Evolutionary conservation across 78 protist species (phyloP).

Genomic region (Chrysochromulina tobinii): DNA sequence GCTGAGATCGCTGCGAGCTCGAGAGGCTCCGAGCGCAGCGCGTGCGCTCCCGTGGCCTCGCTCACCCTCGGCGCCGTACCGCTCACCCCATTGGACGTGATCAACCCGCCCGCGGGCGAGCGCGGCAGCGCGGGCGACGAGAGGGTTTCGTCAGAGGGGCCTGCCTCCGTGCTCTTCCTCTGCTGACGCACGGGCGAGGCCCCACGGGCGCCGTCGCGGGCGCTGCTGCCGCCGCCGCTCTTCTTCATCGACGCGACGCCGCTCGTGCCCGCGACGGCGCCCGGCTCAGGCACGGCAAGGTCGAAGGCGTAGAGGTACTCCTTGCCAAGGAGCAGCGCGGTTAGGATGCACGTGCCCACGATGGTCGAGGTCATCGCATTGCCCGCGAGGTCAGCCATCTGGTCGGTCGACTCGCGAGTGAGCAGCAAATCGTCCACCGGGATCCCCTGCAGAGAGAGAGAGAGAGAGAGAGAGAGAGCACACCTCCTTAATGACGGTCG

Average conservation of each 20-base stretch:
- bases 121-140: too few species aligned
- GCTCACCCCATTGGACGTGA: neutral
- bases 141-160: too few species aligned
- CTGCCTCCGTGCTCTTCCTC: too few species aligned
- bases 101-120: neutral
- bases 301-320: neutral
- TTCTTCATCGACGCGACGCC: too few species aligned
- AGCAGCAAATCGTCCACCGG: conserved; percentile 46
- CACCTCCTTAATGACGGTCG: too few species aligned
- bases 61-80: neutral
- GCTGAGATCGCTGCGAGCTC: neutral
- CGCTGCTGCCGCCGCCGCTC: too few species aligned
- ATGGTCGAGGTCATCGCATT: conserved; percentile 57
- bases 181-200: too few species aligned
- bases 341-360: conserved; percentile 46
- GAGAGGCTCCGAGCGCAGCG: neutral
- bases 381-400: conserved; percentile 47
- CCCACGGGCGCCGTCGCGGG: too few species aligned
- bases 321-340: conserved; percentile 18
- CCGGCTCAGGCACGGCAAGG: neutral
- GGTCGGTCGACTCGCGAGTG: conserved; percentile 5
- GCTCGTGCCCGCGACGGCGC: neutral
- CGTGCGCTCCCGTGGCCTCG: neutral
- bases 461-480: too few species aligned
- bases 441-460: neutral